Percentiles rank a stretch among this genome's conserved stretches.
These are phyloP conservation scores for Trichoderma oligosporum DNA, from an alignment of 2,329 filamentous ascomycete genomes.

Conservation along the genomic window DNA sequence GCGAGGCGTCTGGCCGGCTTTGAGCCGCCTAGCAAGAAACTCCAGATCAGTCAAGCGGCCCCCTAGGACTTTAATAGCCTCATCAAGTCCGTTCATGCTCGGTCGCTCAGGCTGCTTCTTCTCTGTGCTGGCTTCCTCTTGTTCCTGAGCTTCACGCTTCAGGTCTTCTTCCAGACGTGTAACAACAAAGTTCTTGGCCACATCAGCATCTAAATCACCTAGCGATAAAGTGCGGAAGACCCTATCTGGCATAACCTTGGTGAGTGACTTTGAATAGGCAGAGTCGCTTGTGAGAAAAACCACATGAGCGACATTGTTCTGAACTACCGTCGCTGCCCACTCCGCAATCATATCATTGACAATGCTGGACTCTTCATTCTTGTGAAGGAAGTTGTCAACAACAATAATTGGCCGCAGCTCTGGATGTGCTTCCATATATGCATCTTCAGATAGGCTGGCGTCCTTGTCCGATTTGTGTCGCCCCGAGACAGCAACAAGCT, in stretches of 20 bases:
- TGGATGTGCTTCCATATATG: slow-evolving; percentile 85
- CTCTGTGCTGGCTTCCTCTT: slow-evolving; percentile 27
- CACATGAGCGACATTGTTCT: slow-evolving; percentile 86
- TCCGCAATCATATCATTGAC: slow-evolving; percentile 79
- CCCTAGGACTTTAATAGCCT: slow-evolving; percentile 75
- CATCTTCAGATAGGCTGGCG: slow-evolving; percentile 69
- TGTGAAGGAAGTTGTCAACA: slow-evolving; percentile 88
- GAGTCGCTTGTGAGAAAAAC: slow-evolving; percentile 90
- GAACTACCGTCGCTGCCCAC: slow-evolving; percentile 83
- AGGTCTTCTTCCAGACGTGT: slow-evolving; percentile 63
- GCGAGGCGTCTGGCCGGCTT: slow-evolving; percentile 76
- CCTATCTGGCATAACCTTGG: slow-evolving; percentile 83
- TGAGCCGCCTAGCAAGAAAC: slow-evolving; percentile 84
- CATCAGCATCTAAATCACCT: slow-evolving; percentile 79
- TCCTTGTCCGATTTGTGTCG: slow-evolving; percentile 73
- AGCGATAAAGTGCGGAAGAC: slow-evolving; percentile 84
- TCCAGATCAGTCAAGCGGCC: slow-evolving; percentile 95
- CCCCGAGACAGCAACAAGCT: slow-evolving; percentile 66
- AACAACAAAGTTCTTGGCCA: slow-evolving; percentile 87
- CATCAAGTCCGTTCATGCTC: slow-evolving; percentile 69
- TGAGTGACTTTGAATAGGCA: slow-evolving; percentile 81
- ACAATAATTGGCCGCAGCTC: slow-evolving; percentile 79
- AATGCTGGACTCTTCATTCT: slow-evolving; percentile 59
- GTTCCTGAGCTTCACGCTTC: slow-evolving; percentile 29
- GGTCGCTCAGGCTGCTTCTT: slow-evolving; percentile 29